Percentiles rank a stretch among this genome's conserved stretches.
Conservation (phyloP, 2,329 filamentous ascomycete species). For the Colletotrichum lupini region DNA sequence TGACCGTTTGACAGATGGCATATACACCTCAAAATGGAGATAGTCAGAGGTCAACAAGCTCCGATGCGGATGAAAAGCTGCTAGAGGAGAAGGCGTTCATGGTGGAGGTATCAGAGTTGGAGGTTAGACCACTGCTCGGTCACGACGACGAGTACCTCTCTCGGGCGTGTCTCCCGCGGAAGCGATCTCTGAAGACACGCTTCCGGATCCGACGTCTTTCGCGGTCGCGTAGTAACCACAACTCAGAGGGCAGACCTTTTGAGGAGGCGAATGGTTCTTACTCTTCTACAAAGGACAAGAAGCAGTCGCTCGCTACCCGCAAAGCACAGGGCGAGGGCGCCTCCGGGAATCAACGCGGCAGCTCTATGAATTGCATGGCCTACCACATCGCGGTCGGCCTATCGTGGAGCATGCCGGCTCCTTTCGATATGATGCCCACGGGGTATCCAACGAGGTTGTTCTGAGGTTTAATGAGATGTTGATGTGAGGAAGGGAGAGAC, state of each 20-base stretch:
- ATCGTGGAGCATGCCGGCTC: slow-evolving; percentile 7
- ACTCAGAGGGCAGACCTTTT: not conserved
- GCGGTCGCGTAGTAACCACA: not conserved
- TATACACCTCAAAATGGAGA: not conserved
- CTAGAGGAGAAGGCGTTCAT: not conserved
- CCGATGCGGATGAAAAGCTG: not conserved
- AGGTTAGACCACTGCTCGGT: not conserved
- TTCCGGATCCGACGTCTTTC: not conserved
- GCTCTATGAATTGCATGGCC: not conserved
- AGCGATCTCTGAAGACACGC: not conserved
- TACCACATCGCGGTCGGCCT: not conserved
- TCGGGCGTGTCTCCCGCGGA: not conserved
- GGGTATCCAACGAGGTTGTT: slow-evolving; percentile 1
- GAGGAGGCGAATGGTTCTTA: too few species aligned
- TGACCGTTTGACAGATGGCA: not conserved
- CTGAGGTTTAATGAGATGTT: not conserved
- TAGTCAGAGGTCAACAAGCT: not conserved
- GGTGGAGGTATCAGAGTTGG: not conserved
- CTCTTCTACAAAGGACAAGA: not conserved
- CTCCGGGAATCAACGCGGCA: not conserved
- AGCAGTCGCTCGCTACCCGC: not conserved
- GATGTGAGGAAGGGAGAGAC: too few species aligned
- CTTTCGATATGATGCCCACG: slow-evolving; percentile 12
- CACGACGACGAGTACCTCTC: not conserved
- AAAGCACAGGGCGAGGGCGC: not conserved